Conservation (phyloP, 352 stramenopile species). For the Blastocystis sp. region DNA sequence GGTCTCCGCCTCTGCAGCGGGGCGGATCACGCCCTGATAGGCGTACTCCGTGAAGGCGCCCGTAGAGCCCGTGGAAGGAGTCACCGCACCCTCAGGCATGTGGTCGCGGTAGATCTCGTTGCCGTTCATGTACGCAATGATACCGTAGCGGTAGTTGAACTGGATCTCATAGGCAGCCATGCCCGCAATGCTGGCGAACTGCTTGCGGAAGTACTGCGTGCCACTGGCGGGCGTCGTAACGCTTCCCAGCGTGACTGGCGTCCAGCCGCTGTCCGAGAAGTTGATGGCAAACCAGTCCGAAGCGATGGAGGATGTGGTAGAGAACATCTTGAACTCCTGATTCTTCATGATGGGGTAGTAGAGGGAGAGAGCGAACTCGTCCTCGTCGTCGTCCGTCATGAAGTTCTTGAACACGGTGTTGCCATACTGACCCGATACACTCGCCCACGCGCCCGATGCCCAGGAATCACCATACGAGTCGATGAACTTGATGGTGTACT, state of each 20-base stretch:
- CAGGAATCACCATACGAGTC: constrained; percentile 45
- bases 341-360: no score
- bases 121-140: no score
- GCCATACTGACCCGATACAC: not conserved
- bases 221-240: no score
- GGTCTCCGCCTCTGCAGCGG: no score
- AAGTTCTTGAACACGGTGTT: not conserved
- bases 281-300: not conserved
- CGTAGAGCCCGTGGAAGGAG: not conserved
- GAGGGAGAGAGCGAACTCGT: not conserved
- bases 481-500: constrained; percentile 28
- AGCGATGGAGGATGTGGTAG: not conserved
- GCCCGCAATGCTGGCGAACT: no score
- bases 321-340: no score
- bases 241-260: not conserved
- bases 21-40: no score
- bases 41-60: no score
- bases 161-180: no score
- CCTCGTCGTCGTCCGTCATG: not conserved
- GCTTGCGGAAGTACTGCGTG: no score
- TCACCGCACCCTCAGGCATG: not conserved
- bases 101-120: no score
- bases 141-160: no score
- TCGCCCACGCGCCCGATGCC: not conserved
- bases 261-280: constrained; percentile 4